Base-by-base conservation (phyloP, 2,329 filamentous ascomycete genomes). In the Fusarium drepaniforme region DNA sequence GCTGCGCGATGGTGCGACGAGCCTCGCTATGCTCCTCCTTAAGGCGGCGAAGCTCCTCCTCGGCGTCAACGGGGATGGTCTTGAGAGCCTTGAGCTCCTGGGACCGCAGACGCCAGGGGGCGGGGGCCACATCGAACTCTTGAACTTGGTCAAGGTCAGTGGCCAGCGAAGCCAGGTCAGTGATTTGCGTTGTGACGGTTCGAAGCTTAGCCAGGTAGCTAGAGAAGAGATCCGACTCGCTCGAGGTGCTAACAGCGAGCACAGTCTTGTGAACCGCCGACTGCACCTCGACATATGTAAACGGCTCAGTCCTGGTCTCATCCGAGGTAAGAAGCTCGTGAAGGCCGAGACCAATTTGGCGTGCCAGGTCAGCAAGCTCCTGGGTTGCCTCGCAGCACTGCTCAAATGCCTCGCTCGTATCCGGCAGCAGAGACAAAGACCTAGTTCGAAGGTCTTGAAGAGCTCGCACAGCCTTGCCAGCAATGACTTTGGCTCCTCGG, bases 51-150 rank as follows among this genome's bases (percentile, higher is more conserved):
- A 98, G 89, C 81, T 98, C 94, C 79, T 96, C 94, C 80, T 98
- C 95, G 0, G 93, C 92, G 79, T 98, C 95, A 44, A 95, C 89
- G 0, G 94, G 93, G 40, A 94, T 90, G 25, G 91, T 92, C 85
- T 97, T 96, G 75, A 93, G 93, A n/a, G 91, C 91, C 82, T 93
- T 94, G 64, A 98, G 89, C 78, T 97, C 93, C 77, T 93, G 91
- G 4, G 95, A 92, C 64, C 96, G 93, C 37, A 95, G 88, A 64
- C 93, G 88, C 97, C 97, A 99, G 3, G 97, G 97, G 5, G 93
- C 90, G 1, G 90, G 88, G 25, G 88, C 89, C 72, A 91, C 89
- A 74, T 97, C 94, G 79, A 98, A 96, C 82, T 96, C 93, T 71
- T 93, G 88, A 0, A 93, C 93, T 78, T 93, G 91, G 44, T 91